Base-by-base conservation (phyloP, 192 early-diverging fungal species). In the Backusella psychrophila region DNA sequence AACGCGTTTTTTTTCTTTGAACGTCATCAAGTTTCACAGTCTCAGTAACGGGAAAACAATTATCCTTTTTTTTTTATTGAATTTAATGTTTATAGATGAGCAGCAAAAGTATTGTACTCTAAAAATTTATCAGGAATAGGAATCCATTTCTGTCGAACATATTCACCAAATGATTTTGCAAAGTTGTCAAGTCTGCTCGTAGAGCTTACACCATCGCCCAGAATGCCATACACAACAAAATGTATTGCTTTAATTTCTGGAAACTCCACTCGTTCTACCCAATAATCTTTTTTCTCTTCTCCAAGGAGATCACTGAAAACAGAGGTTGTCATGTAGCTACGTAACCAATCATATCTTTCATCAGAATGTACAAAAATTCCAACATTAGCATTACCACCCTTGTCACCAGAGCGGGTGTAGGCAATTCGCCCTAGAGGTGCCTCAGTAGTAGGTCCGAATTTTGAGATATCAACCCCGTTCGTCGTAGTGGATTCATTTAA, bases 21-120 rank as follows among this genome's bases (percentile, higher is more conserved):
- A 63, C 56, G 56, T 63, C 56, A 63, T 29, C 56, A 63, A 63
- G 56, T 63, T 63, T 63, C 56, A 63, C 56, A 63, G 26, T 63
- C 26, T 63, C 26, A 29, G 9, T 0, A 15, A 12, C 56, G 56
- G 56, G 12, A 63, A 63, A 63, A 14, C 0, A 29, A 63, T 29
- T 63, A 23, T n/a, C 53, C 53, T 26, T 26, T 56, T 56, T 7
- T 56, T 7, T 56, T 56, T 56, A 56, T 56, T 56, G n/a, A 23
- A 26, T 56, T 56, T 56, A 9, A 6, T 23, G 11, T 21, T 63
- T 63, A 26, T 29, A 63, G 23, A 11, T 63, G 56, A 8, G 26
- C 21, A 29, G 23, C 23, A 63, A 63, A 63, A 2, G 23, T 63
- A 29, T 63, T 29, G 21, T 63, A 29, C 12, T 63, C 12, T 29